Conservation (phyloP, 2,329 filamentous ascomycete species). For the Pseudogymnoascus sp. region DNA sequence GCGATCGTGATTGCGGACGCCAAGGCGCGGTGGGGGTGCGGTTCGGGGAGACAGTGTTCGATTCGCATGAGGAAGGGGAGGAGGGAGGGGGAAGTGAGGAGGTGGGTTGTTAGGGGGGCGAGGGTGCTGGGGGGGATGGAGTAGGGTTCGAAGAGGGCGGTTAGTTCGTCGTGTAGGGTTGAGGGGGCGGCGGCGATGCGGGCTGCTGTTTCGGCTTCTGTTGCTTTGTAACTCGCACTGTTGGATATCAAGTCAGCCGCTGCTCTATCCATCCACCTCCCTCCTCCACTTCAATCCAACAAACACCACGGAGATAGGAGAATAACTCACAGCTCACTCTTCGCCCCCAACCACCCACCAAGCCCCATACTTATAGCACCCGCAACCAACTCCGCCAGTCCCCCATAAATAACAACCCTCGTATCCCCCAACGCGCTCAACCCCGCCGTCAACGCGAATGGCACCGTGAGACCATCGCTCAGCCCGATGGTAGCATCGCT, state of each 20-base stretch:
- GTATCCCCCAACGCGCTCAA: conserved; percentile 44
- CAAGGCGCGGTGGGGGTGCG: conserved; percentile 28
- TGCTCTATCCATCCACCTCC: too few relatives aligned
- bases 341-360: conserved; percentile 52
- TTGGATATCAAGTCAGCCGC: not conserved
- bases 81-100: conserved; percentile 28
- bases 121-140: conserved; percentile 28
- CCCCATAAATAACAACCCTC: conserved; percentile 50
- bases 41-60: conserved; percentile 29
- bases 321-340: conserved; percentile 35
- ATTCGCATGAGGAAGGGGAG: conserved; percentile 37
- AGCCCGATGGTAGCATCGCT: conserved; percentile 55
- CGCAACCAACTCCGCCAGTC: conserved; percentile 54
- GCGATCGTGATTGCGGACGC: conserved; percentile 49
- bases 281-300: too few relatives aligned
- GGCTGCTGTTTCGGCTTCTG: conserved; percentile 24
- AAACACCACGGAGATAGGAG: too few relatives aligned
- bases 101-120: conserved; percentile 31
- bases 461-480: conserved; percentile 57
- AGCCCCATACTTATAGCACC: conserved; percentile 59
- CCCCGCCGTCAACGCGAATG: conserved; percentile 57
- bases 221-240: conserved; percentile 30
- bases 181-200: conserved; percentile 24
- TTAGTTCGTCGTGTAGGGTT: conserved; percentile 26
- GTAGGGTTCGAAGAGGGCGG: conserved; percentile 33